Evolutionary conservation across 2,329 filamentous ascomycete species (phyloP).

Genomic region (Magnaporthiopsis poae): DNA sequence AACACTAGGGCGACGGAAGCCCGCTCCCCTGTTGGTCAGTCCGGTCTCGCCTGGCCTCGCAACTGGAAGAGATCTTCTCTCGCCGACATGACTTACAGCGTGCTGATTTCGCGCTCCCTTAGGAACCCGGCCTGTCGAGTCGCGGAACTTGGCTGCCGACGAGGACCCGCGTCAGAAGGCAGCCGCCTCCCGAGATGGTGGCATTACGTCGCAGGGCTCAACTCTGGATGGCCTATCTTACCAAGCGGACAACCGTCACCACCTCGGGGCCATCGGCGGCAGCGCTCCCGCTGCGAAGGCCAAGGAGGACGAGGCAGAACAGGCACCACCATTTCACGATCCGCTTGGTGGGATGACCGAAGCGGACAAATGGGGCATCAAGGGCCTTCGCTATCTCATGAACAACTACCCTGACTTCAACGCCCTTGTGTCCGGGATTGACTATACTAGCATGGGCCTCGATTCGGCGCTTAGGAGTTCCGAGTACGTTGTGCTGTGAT

Average conservation of each 20-base stretch:
- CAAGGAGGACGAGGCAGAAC: slow-evolving; percentile 33
- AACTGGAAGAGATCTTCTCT: slow-evolving; percentile 8
- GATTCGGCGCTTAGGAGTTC: slow-evolving; percentile 39
- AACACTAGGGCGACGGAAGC: slow-evolving; percentile 41
- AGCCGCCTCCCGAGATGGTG: slow-evolving; percentile 33
- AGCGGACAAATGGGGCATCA: slow-evolving; percentile 55
- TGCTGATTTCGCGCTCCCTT: slow-evolving; percentile 8
- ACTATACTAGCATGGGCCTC: slow-evolving; percentile 46
- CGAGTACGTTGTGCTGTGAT: slow-evolving; percentile 36
- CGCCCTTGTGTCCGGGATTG: slow-evolving; percentile 49
- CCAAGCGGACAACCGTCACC: slow-evolving; percentile 27
- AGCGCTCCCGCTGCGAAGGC: slow-evolving; percentile 29
- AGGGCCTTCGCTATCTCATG: slow-evolving; percentile 54
- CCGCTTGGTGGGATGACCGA: slow-evolving; percentile 52
- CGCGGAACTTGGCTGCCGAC: slow-evolving; percentile 28
- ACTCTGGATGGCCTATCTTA: slow-evolving; percentile 25
- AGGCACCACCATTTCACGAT: slow-evolving; percentile 38
- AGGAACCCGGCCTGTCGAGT: slow-evolving; percentile 35
- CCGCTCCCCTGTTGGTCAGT: slow-evolving; percentile 37
- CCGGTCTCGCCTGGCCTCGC: slow-evolving; percentile 22
- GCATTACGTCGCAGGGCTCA: slow-evolving; percentile 24
- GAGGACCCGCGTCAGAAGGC: slow-evolving; percentile 37
- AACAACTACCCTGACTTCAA: slow-evolving; percentile 55
- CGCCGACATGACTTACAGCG: slow-evolving; percentile 15
- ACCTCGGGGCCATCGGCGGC: slow-evolving; percentile 38